phyloP scores from a whole-genome alignment of 2,329 filamentous ascomycete genomes.

The Colletotrichum tropicale region DNA sequence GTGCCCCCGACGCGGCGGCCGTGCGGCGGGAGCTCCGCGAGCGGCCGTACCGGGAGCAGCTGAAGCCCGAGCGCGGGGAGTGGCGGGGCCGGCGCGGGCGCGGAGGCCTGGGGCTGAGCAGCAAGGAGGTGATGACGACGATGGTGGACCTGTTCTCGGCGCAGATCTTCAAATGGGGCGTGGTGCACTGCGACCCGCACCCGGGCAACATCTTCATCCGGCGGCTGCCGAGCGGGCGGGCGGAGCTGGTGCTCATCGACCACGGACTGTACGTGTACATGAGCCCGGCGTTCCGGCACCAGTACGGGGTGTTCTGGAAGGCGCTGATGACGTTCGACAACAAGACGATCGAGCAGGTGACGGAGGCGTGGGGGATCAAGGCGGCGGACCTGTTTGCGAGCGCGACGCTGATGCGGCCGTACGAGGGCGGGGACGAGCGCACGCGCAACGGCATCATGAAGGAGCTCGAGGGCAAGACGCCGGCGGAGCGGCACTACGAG shows the following conservation, averaged over 20 bases:
- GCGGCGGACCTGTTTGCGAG: constrained; percentile 91
- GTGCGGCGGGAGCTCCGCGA: constrained; percentile 52
- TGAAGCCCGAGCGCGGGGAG: constrained; percentile 81
- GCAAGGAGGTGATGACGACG: constrained; percentile 91
- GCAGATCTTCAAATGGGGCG: constrained; percentile 97
- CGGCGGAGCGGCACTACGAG: constrained; percentile 80
- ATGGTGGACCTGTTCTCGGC: constrained; percentile 97
- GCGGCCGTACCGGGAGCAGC: constrained; percentile 57
- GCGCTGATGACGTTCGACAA: constrained; percentile 94
- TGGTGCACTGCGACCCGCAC: constrained; percentile 95
- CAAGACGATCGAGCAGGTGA: constrained; percentile 73
- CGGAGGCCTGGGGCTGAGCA: constrained; percentile 82
- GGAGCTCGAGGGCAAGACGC: constrained; percentile 62
- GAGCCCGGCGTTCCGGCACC: constrained; percentile 78
- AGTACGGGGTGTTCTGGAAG: constrained; percentile 94
- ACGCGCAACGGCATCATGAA: constrained; percentile 69
- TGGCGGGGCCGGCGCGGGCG: constrained; percentile 77
- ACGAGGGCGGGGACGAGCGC: constrained; percentile 79
- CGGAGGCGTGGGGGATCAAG: constrained; percentile 83
- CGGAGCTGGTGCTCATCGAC: constrained; percentile 94
- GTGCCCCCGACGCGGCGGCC: constrained; percentile 49
- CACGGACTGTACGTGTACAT: constrained; percentile 96
- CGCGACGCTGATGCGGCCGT: constrained; percentile 87
- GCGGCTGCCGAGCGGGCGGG: constrained; percentile 77
- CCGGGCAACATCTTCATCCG: constrained; percentile 97